phyloP scores from a whole-genome alignment of 345 rosid species.

The Syzygium grande region DNA sequence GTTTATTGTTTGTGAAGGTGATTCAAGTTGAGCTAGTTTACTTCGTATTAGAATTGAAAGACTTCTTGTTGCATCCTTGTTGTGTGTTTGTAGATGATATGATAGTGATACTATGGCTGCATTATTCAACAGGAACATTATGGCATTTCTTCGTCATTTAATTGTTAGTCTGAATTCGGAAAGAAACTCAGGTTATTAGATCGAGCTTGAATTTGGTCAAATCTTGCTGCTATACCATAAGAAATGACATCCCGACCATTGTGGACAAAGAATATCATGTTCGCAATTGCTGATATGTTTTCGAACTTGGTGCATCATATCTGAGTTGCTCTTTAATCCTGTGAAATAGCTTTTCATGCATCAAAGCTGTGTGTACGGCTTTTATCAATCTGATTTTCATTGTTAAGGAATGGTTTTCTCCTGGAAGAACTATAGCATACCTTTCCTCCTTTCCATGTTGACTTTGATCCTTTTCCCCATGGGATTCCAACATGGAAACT shows the following conservation, averaged over 20 bases:
- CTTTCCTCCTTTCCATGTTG: background rate
- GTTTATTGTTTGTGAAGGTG: background rate
- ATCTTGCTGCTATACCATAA: background rate
- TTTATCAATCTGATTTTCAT: background rate
- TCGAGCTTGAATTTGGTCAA: background rate
- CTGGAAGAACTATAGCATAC: background rate
- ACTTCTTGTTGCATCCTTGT: background rate
- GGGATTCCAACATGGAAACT: background rate
- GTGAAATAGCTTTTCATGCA: background rate
- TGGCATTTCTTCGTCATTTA: background rate
- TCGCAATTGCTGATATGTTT: background rate
- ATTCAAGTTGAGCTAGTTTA: background rate
- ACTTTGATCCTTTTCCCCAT: background rate
- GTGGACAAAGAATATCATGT: background rate
- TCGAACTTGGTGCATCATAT: background rate
- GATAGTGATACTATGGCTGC: background rate
- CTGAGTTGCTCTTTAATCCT: background rate
- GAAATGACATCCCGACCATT: background rate
- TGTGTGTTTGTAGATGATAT: background rate
- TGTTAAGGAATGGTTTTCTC: background rate
- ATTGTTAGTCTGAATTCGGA: background rate
- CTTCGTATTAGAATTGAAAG: background rate
- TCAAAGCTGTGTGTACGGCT: background rate
- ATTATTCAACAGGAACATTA: background rate
- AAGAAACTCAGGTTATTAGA: background rate